These are phyloP conservation scores for Neopestalotiopsis sp. DNA, from an alignment of 2,329 filamentous ascomycete genomes.

Conservation along the genomic window DNA sequence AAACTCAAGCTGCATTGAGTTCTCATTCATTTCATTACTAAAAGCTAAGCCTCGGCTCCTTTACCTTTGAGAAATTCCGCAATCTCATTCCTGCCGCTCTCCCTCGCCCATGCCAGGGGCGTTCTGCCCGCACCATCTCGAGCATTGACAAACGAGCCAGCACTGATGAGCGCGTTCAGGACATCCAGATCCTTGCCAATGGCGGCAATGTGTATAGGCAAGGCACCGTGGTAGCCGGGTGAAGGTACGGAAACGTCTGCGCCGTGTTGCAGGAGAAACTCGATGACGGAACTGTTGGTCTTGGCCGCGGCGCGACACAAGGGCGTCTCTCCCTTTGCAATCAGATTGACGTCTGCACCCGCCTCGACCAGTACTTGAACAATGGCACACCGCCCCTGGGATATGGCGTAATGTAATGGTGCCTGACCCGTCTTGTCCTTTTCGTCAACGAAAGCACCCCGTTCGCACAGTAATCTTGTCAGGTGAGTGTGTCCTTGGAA, in stretches of 20 bases:
- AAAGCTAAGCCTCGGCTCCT: constrained; percentile 19
- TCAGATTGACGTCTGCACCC: constrained; percentile 27
- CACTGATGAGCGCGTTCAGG: constrained; percentile 23
- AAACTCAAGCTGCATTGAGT: too few relatives aligned
- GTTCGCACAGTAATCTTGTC: constrained; percentile 25
- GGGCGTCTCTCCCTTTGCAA: constrained; percentile 30
- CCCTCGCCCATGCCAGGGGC: constrained; percentile 28
- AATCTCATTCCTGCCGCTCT: constrained; percentile 25
- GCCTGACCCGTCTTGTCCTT: constrained; percentile 29
- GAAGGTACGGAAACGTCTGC: constrained; percentile 26
- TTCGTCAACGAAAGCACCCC: constrained; percentile 26
- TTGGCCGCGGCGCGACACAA: constrained; percentile 29
- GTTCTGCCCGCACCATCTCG: constrained; percentile 26
- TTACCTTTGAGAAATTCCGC: constrained; percentile 26
- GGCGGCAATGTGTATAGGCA: constrained; percentile 28
- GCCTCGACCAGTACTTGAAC: constrained; percentile 24
- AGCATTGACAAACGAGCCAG: constrained; percentile 25
- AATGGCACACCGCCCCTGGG: constrained; percentile 24
- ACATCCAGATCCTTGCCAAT: constrained; percentile 27
- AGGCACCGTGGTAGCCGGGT: constrained; percentile 25
- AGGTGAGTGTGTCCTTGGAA: constrained; percentile 24
- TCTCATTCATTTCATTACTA: not conserved
- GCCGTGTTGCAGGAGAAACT: constrained; percentile 23
- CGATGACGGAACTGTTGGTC: constrained; percentile 24
- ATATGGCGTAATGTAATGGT: constrained; percentile 29